A percentile compares a stretch with the other conserved stretches of the same genome.
phyloP scores from a whole-genome alignment of 495 filamentous ascomycete genomes.

The Xylaria intraflava region DNA sequence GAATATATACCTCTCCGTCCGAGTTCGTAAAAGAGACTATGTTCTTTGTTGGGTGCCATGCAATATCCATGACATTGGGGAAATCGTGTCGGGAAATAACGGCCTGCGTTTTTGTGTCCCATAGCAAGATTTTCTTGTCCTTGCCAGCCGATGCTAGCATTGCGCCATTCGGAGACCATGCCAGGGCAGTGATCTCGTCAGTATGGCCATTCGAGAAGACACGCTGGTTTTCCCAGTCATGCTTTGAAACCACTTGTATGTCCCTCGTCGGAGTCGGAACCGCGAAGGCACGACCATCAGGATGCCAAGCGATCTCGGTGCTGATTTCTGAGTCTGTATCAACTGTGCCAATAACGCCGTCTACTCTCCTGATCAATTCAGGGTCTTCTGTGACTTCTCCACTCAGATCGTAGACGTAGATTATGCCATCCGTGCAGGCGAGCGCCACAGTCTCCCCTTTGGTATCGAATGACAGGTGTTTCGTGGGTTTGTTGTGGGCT shows the following conservation, averaged over 20 bases:
- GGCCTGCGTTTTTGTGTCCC: slow-evolving; percentile 83
- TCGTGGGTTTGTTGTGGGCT: slow-evolving; percentile 75
- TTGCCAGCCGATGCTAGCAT: slow-evolving; percentile 74
- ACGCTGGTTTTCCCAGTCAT: slow-evolving; percentile 82
- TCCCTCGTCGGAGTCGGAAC: slow-evolving; percentile 77
- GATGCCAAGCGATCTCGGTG: slow-evolving; percentile 80
- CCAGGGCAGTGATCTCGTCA: slow-evolving; percentile 77
- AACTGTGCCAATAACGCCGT: slow-evolving; percentile 72
- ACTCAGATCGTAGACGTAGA: slow-evolving; percentile 83
- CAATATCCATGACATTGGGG: slow-evolving; percentile 71
- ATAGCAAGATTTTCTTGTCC: slow-evolving; percentile 77
- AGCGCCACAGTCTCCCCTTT: slow-evolving; percentile 69
- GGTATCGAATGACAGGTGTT: slow-evolving; percentile 84
- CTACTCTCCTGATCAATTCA: slow-evolving; percentile 70
- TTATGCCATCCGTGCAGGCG: slow-evolving; percentile 77
- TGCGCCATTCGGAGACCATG: slow-evolving; percentile 92
- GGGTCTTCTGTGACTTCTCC: slow-evolving; percentile 74
- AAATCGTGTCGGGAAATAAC: slow-evolving; percentile 68
- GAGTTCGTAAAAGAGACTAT: slow-evolving; percentile 83
- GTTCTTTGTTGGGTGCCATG: slow-evolving; percentile 88
- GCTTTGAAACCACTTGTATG: slow-evolving; percentile 74
- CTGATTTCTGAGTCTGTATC: slow-evolving; percentile 74
- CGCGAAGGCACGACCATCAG: slow-evolving; percentile 87
- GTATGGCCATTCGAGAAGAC: slow-evolving; percentile 70
- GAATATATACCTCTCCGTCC: slow-evolving; percentile 86